Percentiles rank a stretch among this genome's conserved stretches.
phyloP scores from a whole-genome alignment of 2,329 filamentous ascomycete genomes.

The Sclerotinia spermophila region DNA sequence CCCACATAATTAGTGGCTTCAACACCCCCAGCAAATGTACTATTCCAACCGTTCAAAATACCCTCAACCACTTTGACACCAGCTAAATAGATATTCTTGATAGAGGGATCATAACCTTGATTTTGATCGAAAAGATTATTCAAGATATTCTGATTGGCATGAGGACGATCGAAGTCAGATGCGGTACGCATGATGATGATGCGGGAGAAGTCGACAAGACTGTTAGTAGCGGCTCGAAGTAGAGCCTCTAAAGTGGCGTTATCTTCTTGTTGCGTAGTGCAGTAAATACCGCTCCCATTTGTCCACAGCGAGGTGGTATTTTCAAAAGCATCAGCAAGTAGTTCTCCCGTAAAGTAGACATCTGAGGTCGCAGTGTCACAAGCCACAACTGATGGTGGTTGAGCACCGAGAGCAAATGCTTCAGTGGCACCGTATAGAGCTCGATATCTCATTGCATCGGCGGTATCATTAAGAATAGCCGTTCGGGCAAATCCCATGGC shows the following conservation, averaged over 20 bases:
- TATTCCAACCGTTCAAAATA: conserved; percentile 58
- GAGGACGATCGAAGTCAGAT: conserved; percentile 67
- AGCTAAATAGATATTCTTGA: conserved; percentile 61
- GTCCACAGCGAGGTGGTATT: conserved; percentile 60
- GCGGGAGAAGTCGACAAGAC: conserved; percentile 59
- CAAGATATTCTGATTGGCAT: conserved; percentile 50
- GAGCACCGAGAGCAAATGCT: conserved; percentile 5
- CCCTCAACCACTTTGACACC: conserved; percentile 60
- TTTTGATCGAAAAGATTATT: conserved; percentile 48
- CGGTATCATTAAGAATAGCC: conserved; percentile 50
- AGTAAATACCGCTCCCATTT: conserved; percentile 63
- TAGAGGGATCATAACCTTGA: conserved; percentile 55
- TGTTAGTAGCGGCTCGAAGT: conserved; percentile 52
- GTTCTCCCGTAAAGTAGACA: conserved; percentile 63
- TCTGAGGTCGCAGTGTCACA: conserved; percentile 67
- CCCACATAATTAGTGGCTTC: conserved; percentile 61
- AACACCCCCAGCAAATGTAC: conserved; percentile 54
- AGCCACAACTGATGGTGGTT: conserved; percentile 40
- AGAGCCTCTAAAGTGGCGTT: conserved; percentile 64
- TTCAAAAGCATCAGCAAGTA: conserved; percentile 59
- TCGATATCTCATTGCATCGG: conserved; percentile 49
- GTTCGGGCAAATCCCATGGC: conserved; percentile 45
- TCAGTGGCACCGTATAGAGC: conserved; percentile 42
- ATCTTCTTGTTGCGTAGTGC: conserved; percentile 68
- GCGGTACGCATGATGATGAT: conserved; percentile 64